Conservation (phyloP, 2,329 filamentous ascomycete species). For the Paecilomyces sp. region DNA sequence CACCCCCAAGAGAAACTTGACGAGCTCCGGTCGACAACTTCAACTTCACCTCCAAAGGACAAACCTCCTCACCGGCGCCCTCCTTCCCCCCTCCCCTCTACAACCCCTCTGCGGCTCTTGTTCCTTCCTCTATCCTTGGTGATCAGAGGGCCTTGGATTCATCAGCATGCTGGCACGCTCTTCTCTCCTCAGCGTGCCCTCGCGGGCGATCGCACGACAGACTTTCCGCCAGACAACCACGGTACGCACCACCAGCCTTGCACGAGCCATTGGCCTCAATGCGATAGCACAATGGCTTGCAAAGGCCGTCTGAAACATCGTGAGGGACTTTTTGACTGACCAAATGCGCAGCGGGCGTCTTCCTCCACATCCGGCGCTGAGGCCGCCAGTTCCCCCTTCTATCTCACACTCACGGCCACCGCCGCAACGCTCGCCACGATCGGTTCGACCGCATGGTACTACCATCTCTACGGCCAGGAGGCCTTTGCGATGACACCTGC, state of each 20-base stretch:
- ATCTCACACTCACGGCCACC: slow-evolving; percentile 77
- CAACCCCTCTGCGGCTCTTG: slow-evolving; percentile 22
- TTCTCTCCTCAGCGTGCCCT: slow-evolving; percentile 80
- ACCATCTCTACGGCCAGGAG: slow-evolving; percentile 85
- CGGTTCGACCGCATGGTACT: slow-evolving; percentile 94
- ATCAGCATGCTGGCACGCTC: slow-evolving; percentile 87
- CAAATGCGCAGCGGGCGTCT: slow-evolving; percentile 53
- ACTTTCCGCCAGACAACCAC: slow-evolving; percentile 64
- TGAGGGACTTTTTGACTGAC: slow-evolving; percentile 25
- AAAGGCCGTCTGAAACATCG: slow-evolving; percentile 15
- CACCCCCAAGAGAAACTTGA: slow-evolving; percentile 27
- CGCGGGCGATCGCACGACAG: slow-evolving; percentile 70
- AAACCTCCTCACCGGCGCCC: slow-evolving; percentile 21
- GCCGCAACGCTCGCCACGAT: slow-evolving; percentile 80
- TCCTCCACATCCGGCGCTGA: slow-evolving; percentile 63
- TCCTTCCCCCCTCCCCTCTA: slow-evolving; percentile 19
- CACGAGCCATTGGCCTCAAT: slow-evolving; percentile 21
- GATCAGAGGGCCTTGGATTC: slow-evolving; percentile 30
- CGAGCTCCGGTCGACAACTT: slow-evolving; percentile 20
- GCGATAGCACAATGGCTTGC: slow-evolving; percentile 20
- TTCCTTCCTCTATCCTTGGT: slow-evolving; percentile 20
- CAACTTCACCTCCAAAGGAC: slow-evolving; percentile 22
- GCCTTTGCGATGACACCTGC: slow-evolving; percentile 84
- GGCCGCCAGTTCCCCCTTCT: slow-evolving; percentile 66
- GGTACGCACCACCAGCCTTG: slow-evolving; percentile 54